Evolutionary conservation across 768 basidiomycete genomes (phyloP).

Genomic region (Psilocybe sp.): DNA sequence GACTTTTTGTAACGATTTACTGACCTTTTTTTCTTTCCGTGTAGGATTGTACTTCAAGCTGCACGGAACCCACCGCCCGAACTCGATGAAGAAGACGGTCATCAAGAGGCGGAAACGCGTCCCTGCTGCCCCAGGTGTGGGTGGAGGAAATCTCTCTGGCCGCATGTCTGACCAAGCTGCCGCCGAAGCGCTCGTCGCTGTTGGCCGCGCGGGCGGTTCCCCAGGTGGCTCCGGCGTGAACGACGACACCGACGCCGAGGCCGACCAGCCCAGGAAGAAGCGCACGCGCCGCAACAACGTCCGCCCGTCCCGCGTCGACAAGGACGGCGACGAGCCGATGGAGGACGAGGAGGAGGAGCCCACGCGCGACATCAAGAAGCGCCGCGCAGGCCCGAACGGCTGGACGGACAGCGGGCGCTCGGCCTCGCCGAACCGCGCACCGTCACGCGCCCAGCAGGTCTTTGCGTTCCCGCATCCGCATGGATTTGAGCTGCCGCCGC

Average conservation of each 20-base stretch:
- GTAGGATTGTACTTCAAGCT: slow-evolving; percentile 97
- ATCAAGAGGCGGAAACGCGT: slow-evolving; percentile 98
- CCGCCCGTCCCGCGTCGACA: slow-evolving; percentile 10
- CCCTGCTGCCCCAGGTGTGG: slow-evolving; percentile 73
- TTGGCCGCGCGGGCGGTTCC: slow-evolving; percentile 52
- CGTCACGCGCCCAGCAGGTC: slow-evolving; percentile 17
- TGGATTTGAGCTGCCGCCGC: slow-evolving; percentile 64
- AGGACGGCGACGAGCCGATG: slow-evolving; percentile 50
- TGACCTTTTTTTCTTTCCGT: slow-evolving; percentile 14
- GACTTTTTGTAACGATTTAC: neutral
- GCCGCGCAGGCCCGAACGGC: slow-evolving; percentile 23
- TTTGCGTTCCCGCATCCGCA: slow-evolving; percentile 21
- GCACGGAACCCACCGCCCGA: slow-evolving; percentile 94
- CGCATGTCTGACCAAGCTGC: slow-evolving; percentile 81
- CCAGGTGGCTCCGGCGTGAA: slow-evolving; percentile 26
- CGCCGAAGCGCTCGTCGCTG: slow-evolving; percentile 84
- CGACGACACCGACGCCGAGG: slow-evolving; percentile 44
- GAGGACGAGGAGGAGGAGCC: slow-evolving; percentile 38
- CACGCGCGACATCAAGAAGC: slow-evolving; percentile 15
- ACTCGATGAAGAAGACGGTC: slow-evolving; percentile 98
- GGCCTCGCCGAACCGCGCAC: slow-evolving; percentile 31
- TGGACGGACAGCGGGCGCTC: slow-evolving; percentile 32
- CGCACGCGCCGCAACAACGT: slow-evolving; percentile 6
- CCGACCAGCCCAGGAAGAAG: slow-evolving; percentile 36
- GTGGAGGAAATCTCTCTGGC: slow-evolving; percentile 23